Evolutionary conservation across 2,329 filamentous ascomycete species (phyloP), one percentile per base, ranked within the genome.

Genomic region (Talaromyces funiculosus): DNA sequence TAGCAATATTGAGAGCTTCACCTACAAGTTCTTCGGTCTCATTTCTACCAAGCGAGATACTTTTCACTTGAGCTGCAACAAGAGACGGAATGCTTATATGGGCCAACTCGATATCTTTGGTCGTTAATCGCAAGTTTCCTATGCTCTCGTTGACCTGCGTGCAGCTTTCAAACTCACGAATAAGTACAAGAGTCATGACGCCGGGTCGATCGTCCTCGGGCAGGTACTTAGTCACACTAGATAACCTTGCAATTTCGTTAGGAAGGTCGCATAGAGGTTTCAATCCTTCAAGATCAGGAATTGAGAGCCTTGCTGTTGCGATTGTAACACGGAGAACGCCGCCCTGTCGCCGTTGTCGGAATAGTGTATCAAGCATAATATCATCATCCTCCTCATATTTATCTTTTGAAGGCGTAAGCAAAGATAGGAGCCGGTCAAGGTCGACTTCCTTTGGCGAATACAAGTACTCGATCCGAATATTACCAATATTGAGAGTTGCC

Each of bases 201-300:
- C 94, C 94, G 2, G 94, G 94, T 1, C 92, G 85, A 67, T 99
- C 93, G 73, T 99, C 94, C 67, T 99, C 93, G 0, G 94, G 93
- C 2, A 99, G 81, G 71, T 97, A 97, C 71, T 97, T 97, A 6
- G 93, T 85, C 26, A 99, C 91, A 0, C 87, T 92, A 0, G 92
- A 90, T 4, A 99, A 80, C 65, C 89, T 90, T 5, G 88, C 82
- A 53, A 97, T 73, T 68, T 99, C 94, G 64, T 90, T 87, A 0
- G 84, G 87, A 8, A 99, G 81, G 10, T 82, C 82, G 7, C 87
- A 84, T 14, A 99, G 79, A 43, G 84, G 83, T 9, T 84, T 79
- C 16, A 96, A 77, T 65, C 88, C 85, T 10, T 84, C 78, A 40
- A 90, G 75, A 63, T 86, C 85, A 7, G 81, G 80, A 16, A 94